Evolutionary conservation across 1,139 yeast genomes (phyloP).

Genomic region (Kodamaea suecica): DNA sequence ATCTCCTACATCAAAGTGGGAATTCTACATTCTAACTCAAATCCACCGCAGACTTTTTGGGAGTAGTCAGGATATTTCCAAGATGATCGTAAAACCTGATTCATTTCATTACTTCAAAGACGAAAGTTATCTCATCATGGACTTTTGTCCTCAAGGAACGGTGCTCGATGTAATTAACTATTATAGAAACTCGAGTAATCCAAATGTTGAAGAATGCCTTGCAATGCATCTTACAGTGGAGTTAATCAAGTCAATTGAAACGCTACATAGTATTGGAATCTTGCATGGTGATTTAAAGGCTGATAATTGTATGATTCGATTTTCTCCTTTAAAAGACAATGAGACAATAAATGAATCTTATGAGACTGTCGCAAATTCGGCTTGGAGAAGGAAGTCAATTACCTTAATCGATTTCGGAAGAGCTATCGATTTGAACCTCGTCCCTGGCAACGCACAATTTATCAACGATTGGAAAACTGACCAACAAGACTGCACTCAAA

Average conservation of each 20-base stretch:
- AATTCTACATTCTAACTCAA: conserved; percentile 66
- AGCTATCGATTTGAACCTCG: conserved; percentile 66
- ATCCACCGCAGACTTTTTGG: conserved; percentile 39
- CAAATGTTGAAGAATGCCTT: conserved; percentile 56
- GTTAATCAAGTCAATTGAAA: conserved; percentile 56
- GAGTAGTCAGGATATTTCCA: conserved; percentile 8
- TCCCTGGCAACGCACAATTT: conserved; percentile 50
- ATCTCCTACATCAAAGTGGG: conserved; percentile 75
- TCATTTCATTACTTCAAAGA: conserved; percentile 59
- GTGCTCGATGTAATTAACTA: conserved; percentile 67
- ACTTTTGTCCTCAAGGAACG: conserved; percentile 73
- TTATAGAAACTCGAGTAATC: conserved; percentile 27
- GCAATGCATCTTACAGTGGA: conserved; percentile 65
- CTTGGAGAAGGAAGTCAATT: conserved; percentile 58
- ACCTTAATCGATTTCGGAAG: conserved; percentile 81
- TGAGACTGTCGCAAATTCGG: conserved; percentile 30
- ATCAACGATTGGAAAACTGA: conserved; percentile 62
- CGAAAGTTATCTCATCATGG: conserved; percentile 71
- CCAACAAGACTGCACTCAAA: conserved; percentile 74
- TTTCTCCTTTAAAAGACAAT: conserved; percentile 25
- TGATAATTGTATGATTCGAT: conserved; percentile 79
- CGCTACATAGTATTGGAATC: conserved; percentile 61
- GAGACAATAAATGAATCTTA: conserved; percentile 24
- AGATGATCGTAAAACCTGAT: conserved; percentile 48
- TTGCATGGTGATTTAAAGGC: conserved; percentile 87